Evolutionary conservation across 1,139 yeast species (phyloP).

Genomic region (Nadsonia commutata): DNA sequence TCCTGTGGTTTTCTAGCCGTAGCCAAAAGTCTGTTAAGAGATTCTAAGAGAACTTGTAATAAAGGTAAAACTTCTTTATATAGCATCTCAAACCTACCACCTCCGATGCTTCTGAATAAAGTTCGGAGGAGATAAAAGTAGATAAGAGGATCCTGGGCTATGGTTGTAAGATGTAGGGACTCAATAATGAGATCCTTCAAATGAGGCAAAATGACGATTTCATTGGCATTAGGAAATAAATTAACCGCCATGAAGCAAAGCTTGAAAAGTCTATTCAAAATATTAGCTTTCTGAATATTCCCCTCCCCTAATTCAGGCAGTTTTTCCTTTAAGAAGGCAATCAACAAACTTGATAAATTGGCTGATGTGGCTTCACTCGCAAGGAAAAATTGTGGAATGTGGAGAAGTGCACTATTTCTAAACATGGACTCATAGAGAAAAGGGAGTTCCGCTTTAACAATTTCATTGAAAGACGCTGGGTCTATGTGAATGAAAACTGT

Average conservation of each 20-base stretch:
- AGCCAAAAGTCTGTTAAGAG: slow-evolving; percentile 66
- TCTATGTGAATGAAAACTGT: slow-evolving; percentile 88
- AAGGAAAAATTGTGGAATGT: slow-evolving; percentile 83
- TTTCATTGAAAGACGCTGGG: slow-evolving; percentile 90
- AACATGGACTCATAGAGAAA: slow-evolving; percentile 68
- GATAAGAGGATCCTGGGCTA: slow-evolving; percentile 84
- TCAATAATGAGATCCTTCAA: slow-evolving; percentile 68
- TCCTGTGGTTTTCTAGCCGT: slow-evolving; percentile 83
- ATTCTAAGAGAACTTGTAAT: slow-evolving; percentile 70
- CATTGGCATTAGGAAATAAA: slow-evolving; percentile 76
- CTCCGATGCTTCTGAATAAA: slow-evolving; percentile 85
- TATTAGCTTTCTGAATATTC: slow-evolving; percentile 64
- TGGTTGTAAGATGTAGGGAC: slow-evolving; percentile 65
- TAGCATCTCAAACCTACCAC: slow-evolving; percentile 84
- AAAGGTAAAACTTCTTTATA: slow-evolving; percentile 89
- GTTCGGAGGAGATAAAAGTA: slow-evolving; percentile 82
- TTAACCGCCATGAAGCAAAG: slow-evolving; percentile 93
- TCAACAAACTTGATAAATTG: slow-evolving; percentile 76
- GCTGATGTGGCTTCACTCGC: slow-evolving; percentile 91
- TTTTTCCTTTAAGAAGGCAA: slow-evolving; percentile 60
- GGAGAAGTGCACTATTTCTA: slow-evolving; percentile 73
- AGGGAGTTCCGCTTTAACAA: slow-evolving; percentile 68
- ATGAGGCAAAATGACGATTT: slow-evolving; percentile 75
- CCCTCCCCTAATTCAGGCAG: slow-evolving; percentile 70
- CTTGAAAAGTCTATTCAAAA: slow-evolving; percentile 73